These are phyloP conservation scores for Chromera velia DNA, from an alignment of 73 alveolate species.

Conservation along the genomic window DNA sequence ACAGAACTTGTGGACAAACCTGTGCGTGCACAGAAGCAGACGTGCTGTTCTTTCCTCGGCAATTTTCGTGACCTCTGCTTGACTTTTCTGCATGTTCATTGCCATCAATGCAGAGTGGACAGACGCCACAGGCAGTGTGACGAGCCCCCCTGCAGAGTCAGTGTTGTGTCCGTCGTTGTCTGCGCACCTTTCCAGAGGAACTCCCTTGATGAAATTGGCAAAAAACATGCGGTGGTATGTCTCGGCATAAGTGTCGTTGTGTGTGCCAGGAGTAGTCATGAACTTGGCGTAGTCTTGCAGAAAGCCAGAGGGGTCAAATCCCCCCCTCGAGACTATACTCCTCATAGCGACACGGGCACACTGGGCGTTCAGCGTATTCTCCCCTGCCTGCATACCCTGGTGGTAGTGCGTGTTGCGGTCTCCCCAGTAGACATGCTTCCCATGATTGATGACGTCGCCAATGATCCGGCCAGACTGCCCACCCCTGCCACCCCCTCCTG, in stretches of 20 bases:
- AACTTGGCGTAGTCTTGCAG: slow-evolving; percentile 18
- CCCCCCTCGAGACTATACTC: slow-evolving; percentile 1
- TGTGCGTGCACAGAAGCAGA: no score
- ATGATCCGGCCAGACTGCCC: background rate
- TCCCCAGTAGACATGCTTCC: background rate
- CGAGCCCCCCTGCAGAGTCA: slow-evolving; percentile 34
- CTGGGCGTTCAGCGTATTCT: slow-evolving; percentile 37
- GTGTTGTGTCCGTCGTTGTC: slow-evolving; percentile 47
- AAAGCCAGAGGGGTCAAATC: background rate
- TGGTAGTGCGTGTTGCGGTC: background rate
- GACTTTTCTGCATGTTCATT: no score
- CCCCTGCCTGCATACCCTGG: slow-evolving; percentile 7
- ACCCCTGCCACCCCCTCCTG: slow-evolving; percentile 10
- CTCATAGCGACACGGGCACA: slow-evolving; percentile 17
- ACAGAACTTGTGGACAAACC: no score
- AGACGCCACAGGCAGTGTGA: slow-evolving; percentile 15
- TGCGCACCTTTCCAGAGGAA: slow-evolving; percentile 24
- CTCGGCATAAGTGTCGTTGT: slow-evolving; percentile 44
- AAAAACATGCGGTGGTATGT: slow-evolving; percentile 46
- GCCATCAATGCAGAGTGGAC: no score
- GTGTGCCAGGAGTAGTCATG: slow-evolving; percentile 51
- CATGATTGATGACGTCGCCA: slow-evolving; percentile 10
- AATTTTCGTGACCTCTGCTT: no score
- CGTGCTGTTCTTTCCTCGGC: no score
- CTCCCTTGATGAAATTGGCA: slow-evolving; percentile 17